Conservation (phyloP, 768 basidiomycete species). For the Lactifluus rugatus region DNA sequence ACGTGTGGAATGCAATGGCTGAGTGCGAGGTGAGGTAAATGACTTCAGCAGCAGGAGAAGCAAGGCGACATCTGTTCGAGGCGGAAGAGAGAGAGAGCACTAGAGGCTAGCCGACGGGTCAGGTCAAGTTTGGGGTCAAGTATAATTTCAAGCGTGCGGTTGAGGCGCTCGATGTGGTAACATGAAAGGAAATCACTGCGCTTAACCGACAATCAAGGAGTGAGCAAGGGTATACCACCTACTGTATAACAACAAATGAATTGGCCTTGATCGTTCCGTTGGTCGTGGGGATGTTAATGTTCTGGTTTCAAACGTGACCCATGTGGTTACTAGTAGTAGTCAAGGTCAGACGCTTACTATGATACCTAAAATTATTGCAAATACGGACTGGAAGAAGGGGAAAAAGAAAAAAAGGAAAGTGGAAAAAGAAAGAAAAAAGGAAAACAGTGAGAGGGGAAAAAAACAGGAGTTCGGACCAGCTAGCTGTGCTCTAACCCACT, state of each 20-base stretch:
- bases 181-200: slow-evolving; percentile 16
- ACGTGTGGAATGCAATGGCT: slow-evolving; percentile 12
- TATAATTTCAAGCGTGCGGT: slow-evolving; percentile 7
- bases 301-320: too few relatives aligned
- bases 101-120: neutral
- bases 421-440: neutral
- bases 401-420: neutral
- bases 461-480: too few relatives aligned
- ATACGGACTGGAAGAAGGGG: neutral
- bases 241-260: neutral
- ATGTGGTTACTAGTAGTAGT: too few relatives aligned
- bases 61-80: slow-evolving; percentile 15
- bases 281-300: too few relatives aligned
- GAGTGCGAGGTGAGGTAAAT: neutral
- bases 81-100: neutral
- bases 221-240: neutral
- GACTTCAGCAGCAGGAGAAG: slow-evolving; percentile 3
- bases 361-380: slow-evolving; percentile 11
- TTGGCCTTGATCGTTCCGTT: too few relatives aligned
- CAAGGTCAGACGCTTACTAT: neutral
- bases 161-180: slow-evolving; percentile 11
- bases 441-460: too few relatives aligned
- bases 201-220: slow-evolving; percentile 9
- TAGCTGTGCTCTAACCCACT: too few relatives aligned
- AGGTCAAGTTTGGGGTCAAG: neutral